Evolutionary conservation across 208 protist genomes (phyloP), one percentile per base, ranked within the genome.

Genomic region (Leptomonas pyrrhocoris): DNA sequence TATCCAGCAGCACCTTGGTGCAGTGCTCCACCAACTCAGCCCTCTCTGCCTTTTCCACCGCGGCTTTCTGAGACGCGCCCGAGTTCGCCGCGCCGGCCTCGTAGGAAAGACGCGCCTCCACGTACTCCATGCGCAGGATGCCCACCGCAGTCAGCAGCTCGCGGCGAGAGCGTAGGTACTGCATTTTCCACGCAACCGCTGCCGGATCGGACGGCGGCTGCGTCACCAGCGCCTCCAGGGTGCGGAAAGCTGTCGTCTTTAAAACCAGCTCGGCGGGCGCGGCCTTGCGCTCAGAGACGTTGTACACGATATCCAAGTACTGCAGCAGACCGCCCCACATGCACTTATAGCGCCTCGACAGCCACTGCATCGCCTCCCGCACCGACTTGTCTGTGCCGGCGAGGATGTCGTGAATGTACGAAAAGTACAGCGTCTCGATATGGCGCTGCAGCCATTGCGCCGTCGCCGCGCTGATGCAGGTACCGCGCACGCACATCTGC

Each of bases 291-390:
- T 62, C 51, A 1, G 49, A n/a, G 4, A 34, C 60, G 45, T 42
- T 60, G 74, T 90, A 86, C 13, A 79, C 53, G 34, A 73, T 30
- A 15, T 95, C 82, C 2, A 96, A 63, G 62, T 81, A 94, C 36
- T 63, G 43, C 30, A 94, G 69, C 11, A 96, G 45, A 8, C 68
- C 54, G 18, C 62, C 55, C 88, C 91, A 96, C 83, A 96, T 86
- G 46, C 67, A 38, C 77, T 86, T 79, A 61, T 96, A 96, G 21
- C 91, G 88, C 30, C 67, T 65, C 30, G 91, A 96, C 34, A 96
- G 78, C 46, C 56, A 43, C 43, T 61, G 40, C 49, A 85, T 68
- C 5, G 73, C 74, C 36, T 72, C 64, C 19, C 82, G 42, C 31
- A 91, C 85, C 8, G 48, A 65, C 34, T 67, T 30, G 15, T 92